These are phyloP conservation scores for Chaetothyriales sp. DNA, from an alignment of 2,329 filamentous ascomycete genomes.

Conservation along the genomic window DNA sequence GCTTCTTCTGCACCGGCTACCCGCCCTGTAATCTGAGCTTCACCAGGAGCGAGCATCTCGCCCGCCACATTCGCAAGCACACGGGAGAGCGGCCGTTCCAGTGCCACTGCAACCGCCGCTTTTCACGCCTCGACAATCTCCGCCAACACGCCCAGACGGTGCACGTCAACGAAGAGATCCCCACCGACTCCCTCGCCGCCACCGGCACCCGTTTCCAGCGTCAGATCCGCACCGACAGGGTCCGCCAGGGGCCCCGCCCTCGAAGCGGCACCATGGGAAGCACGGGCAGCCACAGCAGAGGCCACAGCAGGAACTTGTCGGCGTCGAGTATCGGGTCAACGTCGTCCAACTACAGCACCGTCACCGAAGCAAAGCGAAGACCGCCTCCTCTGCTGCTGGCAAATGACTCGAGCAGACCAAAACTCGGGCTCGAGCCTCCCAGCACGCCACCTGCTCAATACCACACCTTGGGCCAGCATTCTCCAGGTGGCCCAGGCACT, in stretches of 20 bases:
- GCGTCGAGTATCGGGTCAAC: conserved; percentile 74
- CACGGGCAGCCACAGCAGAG: conserved; percentile 54
- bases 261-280: conserved; percentile 67
- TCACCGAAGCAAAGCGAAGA: conserved; percentile 50
- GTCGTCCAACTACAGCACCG: conserved; percentile 52
- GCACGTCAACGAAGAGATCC: conserved; percentile 94
- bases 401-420: conserved; percentile 47
- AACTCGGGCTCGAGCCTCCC: conserved; percentile 56
- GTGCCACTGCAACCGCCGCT: conserved; percentile 85
- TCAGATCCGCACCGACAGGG: conserved; percentile 76
- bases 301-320: conserved; percentile 74
- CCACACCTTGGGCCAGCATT: conserved; percentile 49
- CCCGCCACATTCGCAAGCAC: conserved; percentile 91
- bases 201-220: conserved; percentile 84
- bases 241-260: conserved; percentile 60
- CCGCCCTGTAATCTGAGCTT: conserved; percentile 91
- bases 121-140: conserved; percentile 87
- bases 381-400: conserved; percentile 73
- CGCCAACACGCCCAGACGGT: conserved; percentile 96
- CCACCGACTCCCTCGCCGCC: conserved; percentile 80
- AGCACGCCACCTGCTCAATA: conserved; percentile 52
- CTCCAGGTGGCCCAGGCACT: conserved; percentile 64
- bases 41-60: conserved; percentile 87
- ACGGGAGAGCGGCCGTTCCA: conserved; percentile 94
- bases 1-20: conserved; percentile 92